Conservation (phyloP, 1,284 basidiomycete species). For the Apiotrichum gracile region DNA sequence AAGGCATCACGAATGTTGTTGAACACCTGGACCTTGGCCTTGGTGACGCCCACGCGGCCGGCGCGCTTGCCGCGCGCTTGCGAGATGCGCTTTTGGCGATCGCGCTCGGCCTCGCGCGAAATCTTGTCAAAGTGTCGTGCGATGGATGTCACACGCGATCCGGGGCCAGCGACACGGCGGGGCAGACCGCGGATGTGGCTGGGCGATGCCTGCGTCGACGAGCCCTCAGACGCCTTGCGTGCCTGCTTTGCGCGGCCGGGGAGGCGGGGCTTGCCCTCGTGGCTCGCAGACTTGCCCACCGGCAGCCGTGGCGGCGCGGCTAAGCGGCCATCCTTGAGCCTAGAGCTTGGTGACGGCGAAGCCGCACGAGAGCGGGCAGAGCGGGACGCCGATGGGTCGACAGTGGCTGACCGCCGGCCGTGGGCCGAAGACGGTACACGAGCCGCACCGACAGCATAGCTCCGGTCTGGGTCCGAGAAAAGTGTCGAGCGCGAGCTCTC, state of each 20-base stretch:
- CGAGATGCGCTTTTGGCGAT: constrained; percentile 49
- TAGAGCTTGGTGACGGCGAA: constrained; percentile 1
- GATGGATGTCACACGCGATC: constrained; percentile 51
- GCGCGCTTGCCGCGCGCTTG: constrained; percentile 72
- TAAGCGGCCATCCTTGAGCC: constrained; percentile 4
- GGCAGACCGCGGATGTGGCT: constrained; percentile 11
- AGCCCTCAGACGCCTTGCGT: constrained; percentile 8
- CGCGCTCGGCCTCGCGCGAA: constrained; percentile 52
- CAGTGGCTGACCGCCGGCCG: not conserved
- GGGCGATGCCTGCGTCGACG: not conserved
- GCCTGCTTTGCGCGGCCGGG: constrained; percentile 39
- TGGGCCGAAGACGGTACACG: constrained; percentile 9
- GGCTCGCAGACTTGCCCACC: constrained; percentile 9
- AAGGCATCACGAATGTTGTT: constrained; percentile 90
- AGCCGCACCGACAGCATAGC: constrained; percentile 76
- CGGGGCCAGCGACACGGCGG: constrained; percentile 26
- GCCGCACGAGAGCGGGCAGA: not conserved
- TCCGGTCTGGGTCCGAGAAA: constrained; percentile 75
- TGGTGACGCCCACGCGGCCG: constrained; percentile 84
- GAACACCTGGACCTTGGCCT: constrained; percentile 83
- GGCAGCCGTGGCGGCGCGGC: constrained; percentile 2
- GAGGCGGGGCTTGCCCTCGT: constrained; percentile 29
- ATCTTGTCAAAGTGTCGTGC: constrained; percentile 52
- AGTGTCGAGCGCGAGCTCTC: constrained; percentile 10
- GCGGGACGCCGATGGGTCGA: not conserved